Percentiles rank a stretch among this genome's conserved stretches.
These are phyloP conservation scores for Didymella keratinophila DNA, from an alignment of 2,329 filamentous ascomycete genomes.

Conservation along the genomic window DNA sequence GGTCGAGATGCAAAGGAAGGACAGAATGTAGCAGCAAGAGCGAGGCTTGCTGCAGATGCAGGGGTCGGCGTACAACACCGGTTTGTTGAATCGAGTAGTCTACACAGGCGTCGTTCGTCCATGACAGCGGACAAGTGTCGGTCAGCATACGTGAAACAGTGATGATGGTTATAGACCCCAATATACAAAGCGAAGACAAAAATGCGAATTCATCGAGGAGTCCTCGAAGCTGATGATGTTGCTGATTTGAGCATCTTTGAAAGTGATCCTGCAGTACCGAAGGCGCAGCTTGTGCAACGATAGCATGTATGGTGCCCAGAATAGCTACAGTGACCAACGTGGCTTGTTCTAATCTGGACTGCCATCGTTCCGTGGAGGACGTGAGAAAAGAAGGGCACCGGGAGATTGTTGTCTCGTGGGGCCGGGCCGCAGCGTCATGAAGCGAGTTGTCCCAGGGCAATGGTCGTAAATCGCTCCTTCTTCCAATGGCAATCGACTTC, in stretches of 20 bases:
- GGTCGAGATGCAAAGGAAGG: not conserved
- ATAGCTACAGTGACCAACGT: not conserved
- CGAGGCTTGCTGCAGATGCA: conserved; percentile 3
- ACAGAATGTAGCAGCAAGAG: not conserved
- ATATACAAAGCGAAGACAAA: not conserved
- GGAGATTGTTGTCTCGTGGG: conserved; percentile 8
- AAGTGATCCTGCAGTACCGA: conserved; percentile 1
- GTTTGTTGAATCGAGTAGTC: not conserved
- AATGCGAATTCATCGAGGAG: not conserved
- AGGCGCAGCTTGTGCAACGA: conserved; percentile 1
- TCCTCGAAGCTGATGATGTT: not conserved
- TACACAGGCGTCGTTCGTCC: not conserved
- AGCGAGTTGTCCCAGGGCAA: conserved; percentile 5
- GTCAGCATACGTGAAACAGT: not conserved
- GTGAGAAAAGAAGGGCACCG: not conserved
- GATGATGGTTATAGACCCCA: too few relatives aligned
- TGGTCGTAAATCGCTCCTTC: not conserved
- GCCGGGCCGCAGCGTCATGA: conserved; percentile 6
- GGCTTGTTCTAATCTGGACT: not conserved
- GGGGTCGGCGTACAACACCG: not conserved
- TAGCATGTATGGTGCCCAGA: not conserved
- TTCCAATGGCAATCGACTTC: not conserved
- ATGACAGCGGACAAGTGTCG: not conserved
- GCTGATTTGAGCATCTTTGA: not conserved
- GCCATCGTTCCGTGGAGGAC: not conserved